Base-by-base conservation (phyloP, 2,329 filamentous ascomycete genomes). In the Camillea tinctor region DNA sequence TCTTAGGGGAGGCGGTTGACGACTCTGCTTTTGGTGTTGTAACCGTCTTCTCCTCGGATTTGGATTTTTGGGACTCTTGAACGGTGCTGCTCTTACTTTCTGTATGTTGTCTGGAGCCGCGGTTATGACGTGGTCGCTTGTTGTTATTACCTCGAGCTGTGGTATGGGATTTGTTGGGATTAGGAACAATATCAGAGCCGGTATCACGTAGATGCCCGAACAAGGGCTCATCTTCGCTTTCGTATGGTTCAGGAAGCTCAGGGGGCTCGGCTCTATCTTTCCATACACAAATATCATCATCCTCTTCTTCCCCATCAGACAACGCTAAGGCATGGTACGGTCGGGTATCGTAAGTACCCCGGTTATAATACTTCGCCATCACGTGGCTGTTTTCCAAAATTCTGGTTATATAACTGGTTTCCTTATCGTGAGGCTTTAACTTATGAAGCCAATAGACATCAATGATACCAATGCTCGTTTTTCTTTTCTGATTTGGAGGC, bases 241-340 rank as follows among this genome's bases (percentile, higher is more conserved):
- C 60, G 9, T 57, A 23, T 6, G 61, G 48, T 8, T 67, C 62
- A 0, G 59, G 58, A 1, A 64, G 22, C 3, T 62, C 49, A 21
- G 61, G 61, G 1, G 63, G 22, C 3, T 62, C 49, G n/a, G 62
- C 60, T 6, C 26, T 48, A 6, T 66, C 55, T 44, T 58, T 54
- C 67, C 67, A 68, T 2, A 68, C 62, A 21, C 62, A 64, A 8
- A 68, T 30, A n/a, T 70, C 66, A 23, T 69, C 67, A 19, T 70
- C 67, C 20, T 62, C 60, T 3, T 54, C 66, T 17, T 64, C 64
- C 3, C 64, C 60, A 17, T 68, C 66, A 1, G 64, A 69, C 8
- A 61, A n/a, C 11, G 50, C 63, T 2, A 63, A 24, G 17, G 66
- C 59, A 19, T 68, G 65, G 23, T 66, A 69, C 11, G 65, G 66